Conservation (phyloP, 2,329 filamentous ascomycete species). For the Paracoccidioides brasiliensis region DNA sequence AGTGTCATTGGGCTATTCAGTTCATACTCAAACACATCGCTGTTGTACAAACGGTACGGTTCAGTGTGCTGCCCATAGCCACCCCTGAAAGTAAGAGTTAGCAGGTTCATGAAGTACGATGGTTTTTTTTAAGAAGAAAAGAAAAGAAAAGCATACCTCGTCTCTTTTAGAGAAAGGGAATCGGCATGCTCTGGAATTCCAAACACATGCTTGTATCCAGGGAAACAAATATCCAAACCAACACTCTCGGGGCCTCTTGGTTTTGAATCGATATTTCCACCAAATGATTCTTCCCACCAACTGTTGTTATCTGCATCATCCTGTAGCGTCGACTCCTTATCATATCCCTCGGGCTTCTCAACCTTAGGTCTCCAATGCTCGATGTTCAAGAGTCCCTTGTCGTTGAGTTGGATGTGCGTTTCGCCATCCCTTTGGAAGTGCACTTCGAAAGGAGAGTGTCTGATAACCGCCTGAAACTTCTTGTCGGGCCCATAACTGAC, state of each 20-base stretch:
- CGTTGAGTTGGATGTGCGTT: slow-evolving; percentile 77
- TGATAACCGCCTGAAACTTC: slow-evolving; percentile 70
- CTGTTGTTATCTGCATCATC: slow-evolving; percentile 65
- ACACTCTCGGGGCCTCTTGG: slow-evolving; percentile 90
- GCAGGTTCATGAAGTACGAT: neutral
- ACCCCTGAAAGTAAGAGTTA: slow-evolving; percentile 38
- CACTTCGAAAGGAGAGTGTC: slow-evolving; percentile 67
- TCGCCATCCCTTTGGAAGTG: slow-evolving; percentile 75
- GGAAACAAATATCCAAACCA: slow-evolving; percentile 80
- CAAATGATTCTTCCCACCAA: slow-evolving; percentile 97
- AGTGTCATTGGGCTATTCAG: slow-evolving; percentile 96
- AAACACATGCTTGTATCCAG: slow-evolving; percentile 82
- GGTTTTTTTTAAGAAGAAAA: neutral
- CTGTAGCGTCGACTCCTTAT: slow-evolving; percentile 21
- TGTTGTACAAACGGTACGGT: slow-evolving; percentile 89
- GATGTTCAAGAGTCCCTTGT: slow-evolving; percentile 77
- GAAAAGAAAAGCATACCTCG: slow-evolving; percentile 40
- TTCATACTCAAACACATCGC: slow-evolving; percentile 96
- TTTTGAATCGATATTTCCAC: slow-evolving; percentile 88
- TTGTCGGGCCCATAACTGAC: slow-evolving; percentile 66
- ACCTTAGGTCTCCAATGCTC: slow-evolving; percentile 91
- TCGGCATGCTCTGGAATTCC: slow-evolving; percentile 91
- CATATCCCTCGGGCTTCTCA: slow-evolving; percentile 41
- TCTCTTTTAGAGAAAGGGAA: slow-evolving; percentile 76
- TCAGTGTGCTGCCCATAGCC: slow-evolving; percentile 74